phyloP scores from a whole-genome alignment of 805 yeast genomes.

The Starmerella vaccinii region DNA sequence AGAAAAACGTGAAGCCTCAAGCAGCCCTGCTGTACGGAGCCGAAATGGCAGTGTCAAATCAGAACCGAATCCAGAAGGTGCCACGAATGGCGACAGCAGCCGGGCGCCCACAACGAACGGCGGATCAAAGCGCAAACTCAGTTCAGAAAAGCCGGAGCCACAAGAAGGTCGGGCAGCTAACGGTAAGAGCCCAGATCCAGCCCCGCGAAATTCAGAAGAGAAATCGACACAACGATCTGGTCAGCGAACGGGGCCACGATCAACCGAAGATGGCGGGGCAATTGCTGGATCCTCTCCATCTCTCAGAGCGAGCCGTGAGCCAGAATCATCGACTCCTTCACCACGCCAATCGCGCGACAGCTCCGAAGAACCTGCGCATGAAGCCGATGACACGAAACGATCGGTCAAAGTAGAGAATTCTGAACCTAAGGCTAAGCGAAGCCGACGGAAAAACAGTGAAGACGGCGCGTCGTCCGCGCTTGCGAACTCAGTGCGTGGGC shows the following conservation, averaged over 20 bases:
- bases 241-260: background rate
- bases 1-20: background rate
- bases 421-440: background rate
- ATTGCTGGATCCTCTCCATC: background rate
- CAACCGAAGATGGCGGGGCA: background rate
- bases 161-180: background rate
- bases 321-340: background rate
- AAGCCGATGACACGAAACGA: background rate
- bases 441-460: slow-evolving; percentile 5
- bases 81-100: background rate
- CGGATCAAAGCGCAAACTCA: background rate
- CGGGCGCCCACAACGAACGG: background rate
- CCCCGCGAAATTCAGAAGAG: background rate
- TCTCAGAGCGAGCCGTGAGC: background rate
- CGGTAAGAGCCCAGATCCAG: background rate
- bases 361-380: background rate
- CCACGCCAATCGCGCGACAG: background rate
- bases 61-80: background rate
- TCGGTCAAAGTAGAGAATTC: background rate
- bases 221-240: background rate
- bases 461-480: slow-evolving; percentile 3
- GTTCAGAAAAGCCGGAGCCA: background rate
- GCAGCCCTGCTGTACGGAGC: background rate
- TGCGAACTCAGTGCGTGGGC: slow-evolving; percentile 1
- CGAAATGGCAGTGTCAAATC: background rate